Percentiles rank a stretch among this genome's conserved stretches.
These are phyloP conservation scores for Salix caprea DNA, from an alignment of 345 rosid genomes.

Conservation along the genomic window DNA sequence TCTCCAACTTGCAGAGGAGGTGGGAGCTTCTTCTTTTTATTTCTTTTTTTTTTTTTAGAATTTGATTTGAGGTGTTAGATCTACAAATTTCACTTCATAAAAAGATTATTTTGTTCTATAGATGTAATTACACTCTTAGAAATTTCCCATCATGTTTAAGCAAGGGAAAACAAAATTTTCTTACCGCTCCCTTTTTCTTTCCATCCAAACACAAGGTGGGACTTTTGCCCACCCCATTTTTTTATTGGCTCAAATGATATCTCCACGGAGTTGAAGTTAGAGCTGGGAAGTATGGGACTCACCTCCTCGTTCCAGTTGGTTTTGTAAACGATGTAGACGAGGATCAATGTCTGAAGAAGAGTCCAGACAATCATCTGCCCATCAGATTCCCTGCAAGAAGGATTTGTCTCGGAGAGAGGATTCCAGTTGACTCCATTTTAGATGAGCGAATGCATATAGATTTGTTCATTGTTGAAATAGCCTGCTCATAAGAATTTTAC, in stretches of 20 bases:
- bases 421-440: too few species aligned
- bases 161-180: background rate
- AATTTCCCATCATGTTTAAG: background rate
- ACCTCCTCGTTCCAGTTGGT: conserved; percentile 94
- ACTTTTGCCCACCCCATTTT: background rate
- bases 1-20: background rate
- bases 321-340: conserved; percentile 46
- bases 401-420: too few species aligned
- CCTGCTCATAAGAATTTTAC: too few species aligned
- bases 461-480: too few species aligned
- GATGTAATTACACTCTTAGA: background rate
- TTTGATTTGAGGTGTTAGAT: background rate
- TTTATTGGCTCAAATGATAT: too few species aligned
- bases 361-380: conserved; percentile 87
- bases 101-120: background rate
- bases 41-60: background rate
- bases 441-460: too few species aligned
- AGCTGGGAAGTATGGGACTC: background rate
- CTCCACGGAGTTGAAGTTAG: background rate
- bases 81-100: background rate
- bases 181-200: background rate
- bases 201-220: background rate
- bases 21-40: background rate
- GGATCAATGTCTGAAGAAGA: conserved; percentile 70
- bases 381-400: conserved; percentile 69